Evolutionary conservation across 768 basidiomycete genomes (phyloP).

Genomic region (Leccinum longicurvipes): DNA sequence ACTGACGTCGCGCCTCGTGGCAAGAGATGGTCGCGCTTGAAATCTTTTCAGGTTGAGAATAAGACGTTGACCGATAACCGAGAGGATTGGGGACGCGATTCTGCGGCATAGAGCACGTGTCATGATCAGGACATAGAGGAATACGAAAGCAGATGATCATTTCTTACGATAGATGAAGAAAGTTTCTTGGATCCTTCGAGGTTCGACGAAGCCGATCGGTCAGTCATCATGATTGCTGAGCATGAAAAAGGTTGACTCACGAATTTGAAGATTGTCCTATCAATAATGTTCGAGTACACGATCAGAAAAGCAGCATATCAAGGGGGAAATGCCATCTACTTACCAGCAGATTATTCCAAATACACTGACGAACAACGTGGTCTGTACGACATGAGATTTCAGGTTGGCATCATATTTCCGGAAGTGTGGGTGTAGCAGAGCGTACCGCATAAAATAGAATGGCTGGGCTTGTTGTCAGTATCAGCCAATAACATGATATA

Average conservation of each 20-base stretch:
- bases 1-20: conserved; percentile 7
- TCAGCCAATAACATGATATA: not conserved
- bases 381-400: not conserved
- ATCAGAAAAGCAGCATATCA: not conserved
- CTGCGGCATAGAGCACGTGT: not conserved
- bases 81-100: conserved; percentile 11
- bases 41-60: conserved; percentile 17
- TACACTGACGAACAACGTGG: conserved; percentile 1
- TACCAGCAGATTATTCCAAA: conserved; percentile 14
- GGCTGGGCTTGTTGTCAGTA: not conserved
- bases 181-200: conserved; percentile 9
- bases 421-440: not conserved
- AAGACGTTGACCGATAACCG: conserved; percentile 16
- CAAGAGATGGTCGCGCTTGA: not conserved
- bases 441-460: conserved; percentile 4
- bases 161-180: conserved; percentile 1
- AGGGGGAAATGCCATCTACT: not conserved
- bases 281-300: not conserved
- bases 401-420: not conserved
- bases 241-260: conserved; percentile 2
- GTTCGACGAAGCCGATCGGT: not conserved
- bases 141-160: not conserved
- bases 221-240: not conserved
- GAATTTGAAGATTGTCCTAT: conserved; percentile 1
- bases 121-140: not conserved